Base-by-base conservation (phyloP, 2,329 filamentous ascomycete species). In the Sporothrix pseudoabietina region DNA sequence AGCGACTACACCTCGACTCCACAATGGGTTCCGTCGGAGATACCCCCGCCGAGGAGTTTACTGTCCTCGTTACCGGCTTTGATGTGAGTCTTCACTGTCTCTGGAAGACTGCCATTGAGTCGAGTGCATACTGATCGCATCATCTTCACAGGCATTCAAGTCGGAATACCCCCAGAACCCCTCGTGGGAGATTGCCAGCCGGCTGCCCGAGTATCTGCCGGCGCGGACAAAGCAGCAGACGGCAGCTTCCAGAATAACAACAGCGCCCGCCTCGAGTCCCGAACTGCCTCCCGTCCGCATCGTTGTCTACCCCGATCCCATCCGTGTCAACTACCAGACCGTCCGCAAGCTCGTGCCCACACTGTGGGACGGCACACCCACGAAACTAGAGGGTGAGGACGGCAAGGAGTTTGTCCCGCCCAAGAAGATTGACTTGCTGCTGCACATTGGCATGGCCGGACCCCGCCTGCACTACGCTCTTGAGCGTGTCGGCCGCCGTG, bases 361-460 rank as follows among this genome's bases (percentile, higher is more conserved):
- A 5, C 84, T 97, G 5, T 88, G 93, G 82, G 83, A 85, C 54
- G 74, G 68, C 35, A 65, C 61, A 8, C 61, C 39, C 0, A 44
- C n/a, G 10, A 47, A 44, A 5, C 26, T 59, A 1, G 54, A 26
- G 5, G 32, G 32, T 2, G 35, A 41, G 32, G 57, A 30, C 73
- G 66, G 78, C 83, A 54, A 65, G 8, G 35, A 57, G 0, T 75
- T 75, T n/a, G 14, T 19, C 10, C 72, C 71, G 7, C 74, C 75
- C 0, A 10, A n/a, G 0, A 71, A 65, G n/a, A 86, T 90, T 71
- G 91, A 97, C 80, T 82, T 91, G 41, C 85, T 90, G 30, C 80
- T 97, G 4, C 93, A 97, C 80, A 91, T 97, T 70, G 94, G 94
- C 75, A 94, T 97, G 87, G 92, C 93, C 80, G 79, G 91, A 80